phyloP scores from a whole-genome alignment of 805 yeast species.

The Jamesozyma hellenica region DNA sequence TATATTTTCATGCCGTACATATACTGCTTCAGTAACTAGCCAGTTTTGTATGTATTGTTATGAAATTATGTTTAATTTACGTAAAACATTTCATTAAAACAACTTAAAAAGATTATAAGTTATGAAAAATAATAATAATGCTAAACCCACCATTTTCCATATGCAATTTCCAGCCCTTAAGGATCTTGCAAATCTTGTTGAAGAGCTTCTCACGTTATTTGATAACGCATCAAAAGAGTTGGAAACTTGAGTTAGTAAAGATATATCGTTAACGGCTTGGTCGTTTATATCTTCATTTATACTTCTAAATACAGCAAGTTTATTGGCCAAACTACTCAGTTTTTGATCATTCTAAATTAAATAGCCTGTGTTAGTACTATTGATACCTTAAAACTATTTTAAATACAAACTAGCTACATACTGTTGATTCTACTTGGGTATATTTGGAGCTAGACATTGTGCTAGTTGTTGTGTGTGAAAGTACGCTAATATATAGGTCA shows the following conservation, averaged over 20 bases:
- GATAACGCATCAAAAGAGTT: conserved; percentile 43
- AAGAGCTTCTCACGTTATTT: conserved; percentile 41
- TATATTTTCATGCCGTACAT: too few species aligned
- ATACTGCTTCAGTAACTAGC: too few species aligned
- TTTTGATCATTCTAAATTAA: conserved; percentile 46
- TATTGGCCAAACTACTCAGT: conserved; percentile 53
- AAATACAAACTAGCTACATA: conserved; percentile 7
- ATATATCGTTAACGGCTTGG: conserved; percentile 48
- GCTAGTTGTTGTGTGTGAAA: too few species aligned
- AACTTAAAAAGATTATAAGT: conserved; percentile 46
- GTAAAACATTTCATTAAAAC: conserved; percentile 22
- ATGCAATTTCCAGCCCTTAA: conserved; percentile 49
- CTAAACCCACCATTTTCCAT: conserved; percentile 49
- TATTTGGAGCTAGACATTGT: conserved; percentile 27
- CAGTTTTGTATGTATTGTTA: too few species aligned
- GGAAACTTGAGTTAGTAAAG: conserved; percentile 34
- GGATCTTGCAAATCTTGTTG: conserved; percentile 44
- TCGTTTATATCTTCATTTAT: conserved; percentile 60
- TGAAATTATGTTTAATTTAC: too few species aligned
- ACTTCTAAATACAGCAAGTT: conserved; percentile 51
- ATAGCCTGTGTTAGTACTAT: not conserved
- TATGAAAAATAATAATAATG: conserved; percentile 44
- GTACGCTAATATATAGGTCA: too few species aligned
- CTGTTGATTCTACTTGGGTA: conserved; percentile 22
- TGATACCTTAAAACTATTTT: too few species aligned